Conservation (phyloP, 345 rosid species). For the Ceriops zippeliana region DNA sequence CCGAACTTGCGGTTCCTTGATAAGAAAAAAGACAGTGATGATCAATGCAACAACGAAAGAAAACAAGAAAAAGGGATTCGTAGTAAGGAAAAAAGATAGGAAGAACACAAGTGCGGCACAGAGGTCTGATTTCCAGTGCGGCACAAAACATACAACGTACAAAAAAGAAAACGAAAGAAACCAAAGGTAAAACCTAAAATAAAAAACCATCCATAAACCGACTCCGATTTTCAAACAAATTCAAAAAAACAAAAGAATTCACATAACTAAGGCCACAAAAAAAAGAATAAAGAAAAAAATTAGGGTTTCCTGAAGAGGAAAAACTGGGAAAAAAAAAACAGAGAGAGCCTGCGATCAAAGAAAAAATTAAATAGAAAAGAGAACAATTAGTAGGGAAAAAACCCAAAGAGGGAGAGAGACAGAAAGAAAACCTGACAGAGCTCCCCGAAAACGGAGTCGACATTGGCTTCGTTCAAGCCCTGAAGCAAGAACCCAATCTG, state of each 20-base stretch:
- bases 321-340: background rate
- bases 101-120: no score
- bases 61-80: background rate
- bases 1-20: background rate
- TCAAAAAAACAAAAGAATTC: no score
- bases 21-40: background rate
- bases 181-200: no score
- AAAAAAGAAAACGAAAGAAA: no score
- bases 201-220: no score
- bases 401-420: background rate
- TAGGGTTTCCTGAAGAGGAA: background rate
- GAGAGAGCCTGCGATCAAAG: background rate
- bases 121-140: no score
- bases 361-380: background rate
- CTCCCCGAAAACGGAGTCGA: constrained; percentile 52
- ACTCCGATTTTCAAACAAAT: no score
- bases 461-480: constrained; percentile 52
- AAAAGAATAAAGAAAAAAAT: no score
- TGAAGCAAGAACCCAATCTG: constrained; percentile 73
- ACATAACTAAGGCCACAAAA: no score
- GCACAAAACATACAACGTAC: no score
- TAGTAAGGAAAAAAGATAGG: no score
- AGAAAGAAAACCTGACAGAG: constrained; percentile 51
- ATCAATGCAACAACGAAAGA: background rate
- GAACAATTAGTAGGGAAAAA: no score